Evolutionary conservation across 1,284 basidiomycete species (phyloP), one percentile per base, ranked within the genome.

Genomic region (Boletus mariae): DNA sequence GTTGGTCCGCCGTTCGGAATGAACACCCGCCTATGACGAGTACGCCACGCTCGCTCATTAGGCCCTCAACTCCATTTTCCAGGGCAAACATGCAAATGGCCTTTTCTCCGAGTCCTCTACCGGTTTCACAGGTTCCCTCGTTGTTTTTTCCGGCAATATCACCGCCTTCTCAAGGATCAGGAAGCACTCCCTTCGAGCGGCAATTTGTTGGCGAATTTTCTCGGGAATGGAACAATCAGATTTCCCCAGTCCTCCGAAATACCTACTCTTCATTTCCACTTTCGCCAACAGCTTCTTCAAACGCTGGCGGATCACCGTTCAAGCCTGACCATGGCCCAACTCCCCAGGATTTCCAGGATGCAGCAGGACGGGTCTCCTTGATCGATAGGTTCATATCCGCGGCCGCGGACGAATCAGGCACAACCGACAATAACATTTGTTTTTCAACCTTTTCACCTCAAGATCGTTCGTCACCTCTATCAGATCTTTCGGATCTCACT

Each of bases 41-140:
- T 8, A 53, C 56, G 1, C 57, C 57, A n/a, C 56, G 55, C 25
- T 28, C 52, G 34, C 37, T 56, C 37, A 12, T 57, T 28, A 20
- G 47, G 4, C 54, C 55, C 2, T 56, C 58, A 5, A 55, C 66
- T 32, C 57, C 64, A 15, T 55, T 49, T 37, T 45, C 52, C 4
- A 31, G 15, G 28, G n/a, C 35, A 17, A 57, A 56, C 41, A 46
- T 45, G 15, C 55, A 58, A 43, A 49, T 52, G 48, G 42, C 56
- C 28, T 58, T 68, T 35, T 69, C 69, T 3, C 68, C 68, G 31
- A 69, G 62, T 47, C 66, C 66, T n/a, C 49, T 71, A n/a, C 49
- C 55, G 5, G 23, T 59, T 8, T 60, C 65, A 0, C 57, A 57
- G 31, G 49, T 49, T 6, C 59, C 61, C 12, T 55, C 56, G 37